Conservation (phyloP, 495 filamentous ascomycete genomes). For the Hyaloscypha finlandica region DNA sequence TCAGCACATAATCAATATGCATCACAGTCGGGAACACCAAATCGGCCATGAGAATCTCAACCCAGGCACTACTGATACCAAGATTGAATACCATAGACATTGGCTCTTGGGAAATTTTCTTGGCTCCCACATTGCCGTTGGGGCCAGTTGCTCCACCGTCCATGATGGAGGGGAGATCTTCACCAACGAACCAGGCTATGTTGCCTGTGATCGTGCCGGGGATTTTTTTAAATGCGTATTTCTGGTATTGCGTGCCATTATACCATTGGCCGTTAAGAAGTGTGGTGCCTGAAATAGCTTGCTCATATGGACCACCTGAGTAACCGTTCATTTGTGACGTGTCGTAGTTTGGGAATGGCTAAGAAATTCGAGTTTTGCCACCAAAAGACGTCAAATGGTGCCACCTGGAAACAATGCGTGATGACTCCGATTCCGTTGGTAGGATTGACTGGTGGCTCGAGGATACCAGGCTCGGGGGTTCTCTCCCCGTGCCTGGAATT, state of each 20-base stretch:
- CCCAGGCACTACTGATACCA: slow-evolving; percentile 69
- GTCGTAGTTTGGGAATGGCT: slow-evolving; percentile 60
- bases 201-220: slow-evolving; percentile 59
- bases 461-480: slow-evolving; percentile 75
- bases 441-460: slow-evolving; percentile 65
- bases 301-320: slow-evolving; percentile 68
- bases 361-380: slow-evolving; percentile 65
- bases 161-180: slow-evolving; percentile 65
- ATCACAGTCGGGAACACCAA: slow-evolving; percentile 66
- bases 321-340: slow-evolving; percentile 67
- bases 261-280: slow-evolving; percentile 78
- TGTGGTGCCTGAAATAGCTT: slow-evolving; percentile 71
- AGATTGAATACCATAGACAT: slow-evolving; percentile 73
- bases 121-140: slow-evolving; percentile 73
- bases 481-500: slow-evolving; percentile 66
- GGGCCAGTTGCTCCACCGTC: slow-evolving; percentile 67
- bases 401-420: slow-evolving; percentile 72
- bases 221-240: slow-evolving; percentile 72
- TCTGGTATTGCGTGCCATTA: slow-evolving; percentile 69
- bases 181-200: slow-evolving; percentile 69
- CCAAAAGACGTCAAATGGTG: slow-evolving; percentile 76
- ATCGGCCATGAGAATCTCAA: slow-evolving; percentile 54
- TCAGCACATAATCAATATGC: slow-evolving; percentile 73
- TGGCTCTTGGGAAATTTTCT: slow-evolving; percentile 68
- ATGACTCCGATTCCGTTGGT: slow-evolving; percentile 53